Evolutionary conservation across 148 eudicot genomes (phyloP).

Genomic region (Silene conica): DNA sequence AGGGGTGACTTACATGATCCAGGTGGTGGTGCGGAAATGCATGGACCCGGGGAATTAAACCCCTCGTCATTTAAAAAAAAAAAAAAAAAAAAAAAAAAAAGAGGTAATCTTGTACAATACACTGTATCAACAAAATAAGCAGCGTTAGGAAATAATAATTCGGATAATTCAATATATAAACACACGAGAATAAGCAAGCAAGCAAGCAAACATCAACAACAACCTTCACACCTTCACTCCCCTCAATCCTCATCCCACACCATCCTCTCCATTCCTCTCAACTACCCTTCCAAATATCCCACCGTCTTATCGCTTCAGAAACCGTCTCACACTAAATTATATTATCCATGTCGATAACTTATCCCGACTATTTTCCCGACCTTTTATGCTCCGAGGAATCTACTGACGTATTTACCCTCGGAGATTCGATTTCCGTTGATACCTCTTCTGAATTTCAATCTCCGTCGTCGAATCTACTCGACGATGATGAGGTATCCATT

Average conservation of each 20-base stretch:
- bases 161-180: not conserved
- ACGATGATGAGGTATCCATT: constrained; percentile 48
- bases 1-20: too few relatives aligned
- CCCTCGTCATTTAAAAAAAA: too few relatives aligned
- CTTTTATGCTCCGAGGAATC: constrained; percentile 75
- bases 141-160: not conserved
- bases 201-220: too few relatives aligned
- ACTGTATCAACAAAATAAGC: not conserved
- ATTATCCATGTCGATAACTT: constrained; percentile 49
- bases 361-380: constrained; percentile 47
- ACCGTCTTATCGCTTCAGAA: not conserved
- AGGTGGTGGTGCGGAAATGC: too few relatives aligned
- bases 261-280: not conserved
- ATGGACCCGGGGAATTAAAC: too few relatives aligned
- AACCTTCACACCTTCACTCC: not conserved
- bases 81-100: too few relatives aligned
- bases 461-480: constrained; percentile 15
- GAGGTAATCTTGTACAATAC: not conserved
- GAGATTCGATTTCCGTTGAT: constrained; percentile 31
- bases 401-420: constrained; percentile 30
- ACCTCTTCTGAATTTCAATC: constrained; percentile 45
- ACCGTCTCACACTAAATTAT: not conserved
- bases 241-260: not conserved
- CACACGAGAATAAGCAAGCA: not conserved
- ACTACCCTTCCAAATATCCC: not conserved